Base-by-base conservation (phyloP, 257 asterid genomes). In the Cynanchum wilfordii region DNA sequence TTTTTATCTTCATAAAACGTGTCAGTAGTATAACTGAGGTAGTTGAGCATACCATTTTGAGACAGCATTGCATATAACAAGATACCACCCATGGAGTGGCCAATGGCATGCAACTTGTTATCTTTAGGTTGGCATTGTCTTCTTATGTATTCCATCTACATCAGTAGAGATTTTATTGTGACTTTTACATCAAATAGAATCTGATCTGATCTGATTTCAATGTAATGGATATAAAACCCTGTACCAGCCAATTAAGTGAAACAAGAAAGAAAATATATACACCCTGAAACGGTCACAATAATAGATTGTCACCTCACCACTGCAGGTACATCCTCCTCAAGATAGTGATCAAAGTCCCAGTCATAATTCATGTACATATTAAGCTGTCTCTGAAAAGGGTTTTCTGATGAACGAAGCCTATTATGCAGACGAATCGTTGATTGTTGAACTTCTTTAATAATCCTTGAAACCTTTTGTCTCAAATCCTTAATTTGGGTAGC, bases 61-160 rank as follows among this genome's bases (percentile, higher is more conserved):
- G 99, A 89, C 67, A 89, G 81, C 97, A 87, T 87, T 72, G 97
- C 97, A 81, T 90, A 95, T 69, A 95, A 85, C 82, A 95, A 79
- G 71, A 95, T 95, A 50, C 99, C 99, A 65, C 99, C 99, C 98
- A 92, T 92, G 67, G 98, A 92, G 79, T 95, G 98, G 76, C 99
- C 99, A 70, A 92, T 82, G 60, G 98, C 95, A 68, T 86, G 90
- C 81, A 95, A 74, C 45, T 84, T 86, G 8, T 93, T 97, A 86
- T 95, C 99, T 78, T 82, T 79, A 15, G 98, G 97, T 82, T 87
- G 84, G 79, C 81, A 78, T 75, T 87, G 93, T 70, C 84, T 78
- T 83, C 81, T 86, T 79, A 95, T 82, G 79, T 95, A 92, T 80
- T 89, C 91, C 89, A 95, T 87, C 99, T 92, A 79, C 60, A 74